These are phyloP conservation scores for Fragaria nilgerrensis DNA, from an alignment of 306 rosid genomes.

Conservation along the genomic window DNA sequence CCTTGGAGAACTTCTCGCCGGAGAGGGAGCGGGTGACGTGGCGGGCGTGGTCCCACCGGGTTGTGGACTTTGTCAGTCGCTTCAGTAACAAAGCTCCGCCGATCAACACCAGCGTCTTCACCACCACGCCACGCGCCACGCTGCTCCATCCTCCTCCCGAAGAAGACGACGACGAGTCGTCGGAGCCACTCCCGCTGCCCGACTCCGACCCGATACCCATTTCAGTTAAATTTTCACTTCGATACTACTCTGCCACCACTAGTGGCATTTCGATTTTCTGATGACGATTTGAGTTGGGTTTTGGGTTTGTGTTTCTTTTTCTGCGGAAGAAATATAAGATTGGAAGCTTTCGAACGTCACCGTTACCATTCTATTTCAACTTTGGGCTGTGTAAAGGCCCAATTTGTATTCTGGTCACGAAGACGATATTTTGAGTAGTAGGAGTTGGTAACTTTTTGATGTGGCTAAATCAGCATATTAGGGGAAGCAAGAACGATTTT, in stretches of 20 bases:
- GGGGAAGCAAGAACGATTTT: neutral
- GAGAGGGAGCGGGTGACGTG: slow-evolving; percentile 71
- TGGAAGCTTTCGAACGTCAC: neutral
- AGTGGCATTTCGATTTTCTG: neutral
- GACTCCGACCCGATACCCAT: slow-evolving; percentile 50
- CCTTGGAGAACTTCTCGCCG: slow-evolving; percentile 90
- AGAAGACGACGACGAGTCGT: slow-evolving; percentile 9
- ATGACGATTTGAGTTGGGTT: neutral
- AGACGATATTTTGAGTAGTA: no score
- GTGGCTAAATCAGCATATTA: no score
- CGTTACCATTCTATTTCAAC: neutral
- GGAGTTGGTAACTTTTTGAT: no score
- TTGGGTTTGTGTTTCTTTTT: no score
- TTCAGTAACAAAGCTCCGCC: slow-evolving; percentile 90
- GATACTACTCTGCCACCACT: neutral
- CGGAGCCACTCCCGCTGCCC: slow-evolving; percentile 15
- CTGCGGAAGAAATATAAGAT: neutral
- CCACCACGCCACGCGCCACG: slow-evolving; percentile 64
- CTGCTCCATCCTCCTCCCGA: slow-evolving; percentile 49
- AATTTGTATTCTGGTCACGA: neutral
- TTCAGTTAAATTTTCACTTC: neutral
- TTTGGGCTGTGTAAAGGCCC: neutral
- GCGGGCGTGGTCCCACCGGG: slow-evolving; percentile 98
- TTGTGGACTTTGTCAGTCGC: slow-evolving; percentile 91
- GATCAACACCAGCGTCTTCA: slow-evolving; percentile 62